These are phyloP conservation scores for Chaetomium tenue DNA, from an alignment of 495 filamentous ascomycete genomes.

Conservation along the genomic window DNA sequence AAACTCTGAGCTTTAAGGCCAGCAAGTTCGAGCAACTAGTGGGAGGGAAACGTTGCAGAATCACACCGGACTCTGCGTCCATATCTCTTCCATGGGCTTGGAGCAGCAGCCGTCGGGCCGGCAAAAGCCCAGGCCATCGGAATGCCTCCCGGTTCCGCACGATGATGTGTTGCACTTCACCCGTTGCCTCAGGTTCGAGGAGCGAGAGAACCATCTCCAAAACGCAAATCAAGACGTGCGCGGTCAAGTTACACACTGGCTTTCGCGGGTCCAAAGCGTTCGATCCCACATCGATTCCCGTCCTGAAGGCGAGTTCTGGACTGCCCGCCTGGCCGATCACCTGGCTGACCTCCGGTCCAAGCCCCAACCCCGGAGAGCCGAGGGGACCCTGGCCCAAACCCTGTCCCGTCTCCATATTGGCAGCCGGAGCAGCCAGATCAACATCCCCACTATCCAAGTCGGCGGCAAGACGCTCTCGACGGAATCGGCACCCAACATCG, in stretches of 20 bases:
- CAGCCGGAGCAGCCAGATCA: slow-evolving; percentile 16
- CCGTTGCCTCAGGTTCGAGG: slow-evolving; percentile 20
- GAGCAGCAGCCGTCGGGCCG: slow-evolving; percentile 1
- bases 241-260: slow-evolving; percentile 12
- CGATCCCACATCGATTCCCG: slow-evolving; percentile 13
- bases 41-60: too few species aligned
- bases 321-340: slow-evolving; percentile 19
- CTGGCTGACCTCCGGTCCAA: slow-evolving; percentile 22
- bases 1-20: too few species aligned
- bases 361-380: slow-evolving; percentile 18
- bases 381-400: slow-evolving; percentile 19
- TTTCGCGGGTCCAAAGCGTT: slow-evolving; percentile 18
- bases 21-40: too few species aligned
- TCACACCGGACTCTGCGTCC: neutral
- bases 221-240: slow-evolving; percentile 12
- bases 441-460: slow-evolving; percentile 4
- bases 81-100: slow-evolving; percentile 1
- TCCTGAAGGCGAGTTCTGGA: slow-evolving; percentile 25
- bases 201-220: slow-evolving; percentile 18
- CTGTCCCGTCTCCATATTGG: slow-evolving; percentile 17
- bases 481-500: slow-evolving; percentile 12
- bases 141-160: slow-evolving; percentile 19
- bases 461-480: slow-evolving; percentile 8
- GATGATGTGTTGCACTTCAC: slow-evolving; percentile 19
- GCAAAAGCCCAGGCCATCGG: neutral